Conservation (phyloP, 768 basidiomycete species). For the Russula emetica region DNA sequence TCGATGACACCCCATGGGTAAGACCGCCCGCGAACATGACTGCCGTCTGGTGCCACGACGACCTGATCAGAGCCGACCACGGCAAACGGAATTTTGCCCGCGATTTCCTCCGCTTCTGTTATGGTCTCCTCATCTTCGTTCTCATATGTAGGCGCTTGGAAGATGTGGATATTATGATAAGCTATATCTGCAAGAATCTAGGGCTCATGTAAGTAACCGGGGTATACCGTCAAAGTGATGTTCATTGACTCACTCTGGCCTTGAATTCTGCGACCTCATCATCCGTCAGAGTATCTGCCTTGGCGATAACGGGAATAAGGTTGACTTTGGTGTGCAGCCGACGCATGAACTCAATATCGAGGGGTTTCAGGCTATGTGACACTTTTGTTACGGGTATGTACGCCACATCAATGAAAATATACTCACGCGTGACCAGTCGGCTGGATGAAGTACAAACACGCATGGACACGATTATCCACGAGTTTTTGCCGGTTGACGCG, state of each 20-base stretch:
- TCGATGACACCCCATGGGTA: conserved; percentile 99
- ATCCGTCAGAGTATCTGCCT: conserved; percentile 96
- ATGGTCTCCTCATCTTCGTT: conserved; percentile 98
- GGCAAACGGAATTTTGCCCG: conserved; percentile 97
- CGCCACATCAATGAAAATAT: background rate
- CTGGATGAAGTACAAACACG: conserved; percentile 98
- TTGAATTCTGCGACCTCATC: conserved; percentile 94
- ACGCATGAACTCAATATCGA: conserved; percentile 99
- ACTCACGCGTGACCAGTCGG: conserved; percentile 96
- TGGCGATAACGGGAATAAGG: conserved; percentile 97
- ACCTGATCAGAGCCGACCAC: conserved; percentile 90
- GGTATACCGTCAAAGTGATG: conserved; percentile 9
- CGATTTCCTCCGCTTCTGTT: conserved; percentile 96
- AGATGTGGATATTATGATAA: conserved; percentile 94
- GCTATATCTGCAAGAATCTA: conserved; percentile 92
- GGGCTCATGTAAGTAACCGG: background rate
- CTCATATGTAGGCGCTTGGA: conserved; percentile 96
- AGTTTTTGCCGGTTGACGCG: conserved; percentile 93
- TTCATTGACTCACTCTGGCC: conserved; percentile 57
- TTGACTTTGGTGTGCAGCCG: conserved; percentile 96
- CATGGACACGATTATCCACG: conserved; percentile 95
- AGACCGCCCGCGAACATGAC: conserved; percentile 86
- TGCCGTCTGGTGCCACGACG: conserved; percentile 80
- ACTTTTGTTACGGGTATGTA: background rate
- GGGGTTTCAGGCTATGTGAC: conserved; percentile 81